A percentile compares a stretch with the other conserved stretches of the same genome.
phyloP scores from a whole-genome alignment of 352 stramenopile species.

The Phytophthora lateralis region DNA sequence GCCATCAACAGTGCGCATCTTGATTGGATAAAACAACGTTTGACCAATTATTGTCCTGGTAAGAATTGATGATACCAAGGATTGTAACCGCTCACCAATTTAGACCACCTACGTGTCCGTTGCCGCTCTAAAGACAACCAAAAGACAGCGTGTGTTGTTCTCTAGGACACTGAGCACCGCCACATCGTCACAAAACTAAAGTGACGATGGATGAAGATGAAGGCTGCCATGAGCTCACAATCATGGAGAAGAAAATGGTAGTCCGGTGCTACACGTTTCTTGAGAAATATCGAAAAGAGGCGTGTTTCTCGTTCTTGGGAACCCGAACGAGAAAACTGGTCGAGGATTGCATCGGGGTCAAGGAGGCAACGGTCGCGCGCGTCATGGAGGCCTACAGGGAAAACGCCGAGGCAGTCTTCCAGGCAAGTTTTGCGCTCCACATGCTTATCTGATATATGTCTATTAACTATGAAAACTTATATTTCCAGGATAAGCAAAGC shows the following conservation, averaged over 20 bases:
- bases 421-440: neutral
- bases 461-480: slow-evolving; percentile 4
- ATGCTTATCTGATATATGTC: neutral
- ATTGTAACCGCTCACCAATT: neutral
- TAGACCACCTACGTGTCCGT: slow-evolving; percentile 4
- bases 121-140: neutral
- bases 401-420: neutral
- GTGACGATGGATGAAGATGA: neutral
- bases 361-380: neutral
- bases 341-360: neutral
- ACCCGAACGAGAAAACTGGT: slow-evolving; percentile 5
- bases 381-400: slow-evolving; percentile 3
- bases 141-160: neutral
- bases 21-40: too few species aligned
- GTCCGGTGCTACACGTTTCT: slow-evolving; percentile 3
- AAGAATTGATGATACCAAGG: slow-evolving; percentile 7
- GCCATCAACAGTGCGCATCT: too few species aligned
- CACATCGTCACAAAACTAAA: neutral
- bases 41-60: too few species aligned
- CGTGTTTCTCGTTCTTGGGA: neutral
- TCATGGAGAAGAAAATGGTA: slow-evolving; percentile 4
- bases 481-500: too few species aligned
- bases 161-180: neutral
- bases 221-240: neutral
- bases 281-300: slow-evolving; percentile 4